phyloP scores from a whole-genome alignment of 2,329 filamentous ascomycete genomes.

The Curvularia lunata region DNA sequence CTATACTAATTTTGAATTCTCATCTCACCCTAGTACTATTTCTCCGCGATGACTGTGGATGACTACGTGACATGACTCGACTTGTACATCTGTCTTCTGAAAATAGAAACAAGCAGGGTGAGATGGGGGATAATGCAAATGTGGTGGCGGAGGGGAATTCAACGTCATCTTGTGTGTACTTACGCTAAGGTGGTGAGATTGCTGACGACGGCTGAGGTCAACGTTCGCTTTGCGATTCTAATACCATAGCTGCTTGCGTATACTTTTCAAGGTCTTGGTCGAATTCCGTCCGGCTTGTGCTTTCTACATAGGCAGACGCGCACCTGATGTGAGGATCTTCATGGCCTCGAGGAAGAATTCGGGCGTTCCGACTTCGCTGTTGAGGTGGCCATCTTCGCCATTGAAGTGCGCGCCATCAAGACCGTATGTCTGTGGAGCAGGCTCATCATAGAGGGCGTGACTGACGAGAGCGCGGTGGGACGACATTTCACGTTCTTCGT shows the following conservation, averaged over 20 bases:
- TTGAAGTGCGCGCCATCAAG: slow-evolving; percentile 20
- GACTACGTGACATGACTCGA: no score
- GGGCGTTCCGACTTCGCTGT: no score
- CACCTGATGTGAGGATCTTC: slow-evolving; percentile 16
- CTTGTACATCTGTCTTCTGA: no score
- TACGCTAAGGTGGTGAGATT: neutral
- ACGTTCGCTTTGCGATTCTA: neutral
- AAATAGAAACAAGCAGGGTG: no score
- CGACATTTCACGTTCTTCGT: slow-evolving; percentile 9
- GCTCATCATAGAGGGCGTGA: slow-evolving; percentile 15
- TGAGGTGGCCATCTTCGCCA: neutral
- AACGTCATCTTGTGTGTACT: neutral
- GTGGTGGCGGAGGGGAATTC: no score
- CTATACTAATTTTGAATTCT: no score
- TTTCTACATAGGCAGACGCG: slow-evolving; percentile 7
- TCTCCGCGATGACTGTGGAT: no score
- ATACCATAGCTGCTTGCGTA: neutral
- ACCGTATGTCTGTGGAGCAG: slow-evolving; percentile 18
- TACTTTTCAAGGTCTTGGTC: neutral
- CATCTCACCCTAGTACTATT: no score
- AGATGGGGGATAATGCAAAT: no score
- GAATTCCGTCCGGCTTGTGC: neutral
- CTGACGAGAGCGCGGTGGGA: slow-evolving; percentile 10
- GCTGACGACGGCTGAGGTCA: neutral
- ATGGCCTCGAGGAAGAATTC: slow-evolving; percentile 6